Evolutionary conservation across 1,139 yeast species (phyloP).

Genomic region (Saccharomyces hybrid): DNA sequence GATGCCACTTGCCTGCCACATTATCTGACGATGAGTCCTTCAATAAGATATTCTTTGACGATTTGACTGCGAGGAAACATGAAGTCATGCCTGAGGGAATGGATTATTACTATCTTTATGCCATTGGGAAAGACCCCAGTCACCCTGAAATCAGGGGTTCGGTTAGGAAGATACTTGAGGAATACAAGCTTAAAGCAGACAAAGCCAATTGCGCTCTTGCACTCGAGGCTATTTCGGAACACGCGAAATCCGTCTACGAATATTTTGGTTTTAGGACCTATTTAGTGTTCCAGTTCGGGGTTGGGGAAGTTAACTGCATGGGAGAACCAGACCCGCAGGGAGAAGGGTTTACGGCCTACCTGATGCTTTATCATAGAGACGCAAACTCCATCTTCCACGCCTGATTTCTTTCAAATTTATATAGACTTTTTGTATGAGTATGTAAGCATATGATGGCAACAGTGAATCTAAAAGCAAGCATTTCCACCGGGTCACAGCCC

Average conservation of each 20-base stretch:
- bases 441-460: not conserved
- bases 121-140: slow-evolving; percentile 26
- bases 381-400: slow-evolving; percentile 8
- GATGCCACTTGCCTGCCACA: slow-evolving; percentile 17
- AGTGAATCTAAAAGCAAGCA: not conserved
- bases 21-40: slow-evolving; percentile 25
- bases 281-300: slow-evolving; percentile 27
- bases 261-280: slow-evolving; percentile 31
- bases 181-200: slow-evolving; percentile 28
- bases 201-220: slow-evolving; percentile 28
- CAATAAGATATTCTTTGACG: slow-evolving; percentile 26
- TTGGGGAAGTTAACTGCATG: slow-evolving; percentile 23
- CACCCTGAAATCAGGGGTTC: slow-evolving; percentile 26
- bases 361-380: slow-evolving; percentile 29
- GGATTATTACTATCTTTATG: slow-evolving; percentile 26
- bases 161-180: slow-evolving; percentile 26
- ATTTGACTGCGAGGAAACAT: slow-evolving; percentile 15
- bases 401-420: not conserved
- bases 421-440: not conserved
- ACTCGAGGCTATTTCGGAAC: slow-evolving; percentile 31
- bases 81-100: slow-evolving; percentile 21
- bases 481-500: slow-evolving; percentile 1
- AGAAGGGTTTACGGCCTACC: slow-evolving; percentile 25
- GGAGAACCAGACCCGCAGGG: slow-evolving; percentile 26
- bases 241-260: slow-evolving; percentile 31